phyloP scores from a whole-genome alignment of 495 filamentous ascomycete genomes.

The Amphirosellinia nigrospora region DNA sequence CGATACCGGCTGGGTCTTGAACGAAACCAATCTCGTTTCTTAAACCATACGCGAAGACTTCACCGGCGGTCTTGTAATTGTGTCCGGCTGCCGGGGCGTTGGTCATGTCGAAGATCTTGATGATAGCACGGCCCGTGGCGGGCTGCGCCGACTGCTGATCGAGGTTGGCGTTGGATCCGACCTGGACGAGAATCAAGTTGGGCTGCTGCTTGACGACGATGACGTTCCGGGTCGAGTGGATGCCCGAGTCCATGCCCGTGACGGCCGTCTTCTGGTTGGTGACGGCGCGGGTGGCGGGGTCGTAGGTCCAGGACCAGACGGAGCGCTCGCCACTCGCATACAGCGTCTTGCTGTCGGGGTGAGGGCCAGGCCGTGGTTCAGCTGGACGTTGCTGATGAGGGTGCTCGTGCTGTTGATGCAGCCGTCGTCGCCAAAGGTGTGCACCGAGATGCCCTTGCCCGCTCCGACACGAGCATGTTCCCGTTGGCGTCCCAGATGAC shows the following conservation, averaged over 20 bases:
- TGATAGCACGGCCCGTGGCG: conserved; percentile 61
- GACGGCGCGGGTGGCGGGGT: conserved; percentile 51
- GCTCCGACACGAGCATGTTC: conserved; percentile 65
- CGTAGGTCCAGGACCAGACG: conserved; percentile 66
- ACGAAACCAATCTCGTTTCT: conserved; percentile 71
- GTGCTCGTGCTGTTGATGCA: conserved; percentile 48
- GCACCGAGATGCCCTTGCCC: conserved; percentile 57
- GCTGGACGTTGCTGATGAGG: conserved; percentile 46
- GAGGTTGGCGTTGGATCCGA: conserved; percentile 66
- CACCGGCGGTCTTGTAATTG: conserved; percentile 60
- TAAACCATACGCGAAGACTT: conserved; percentile 68
- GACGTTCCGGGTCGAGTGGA: conserved; percentile 67
- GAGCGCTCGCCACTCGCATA: conserved; percentile 66
- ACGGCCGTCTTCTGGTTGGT: conserved; percentile 56
- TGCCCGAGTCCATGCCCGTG: conserved; percentile 60
- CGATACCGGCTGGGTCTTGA: conserved; percentile 63
- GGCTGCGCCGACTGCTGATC: conserved; percentile 56
- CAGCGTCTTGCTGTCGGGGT: conserved; percentile 66
- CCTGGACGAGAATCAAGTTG: conserved; percentile 60
- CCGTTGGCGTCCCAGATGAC: conserved; percentile 67
- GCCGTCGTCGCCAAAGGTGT: conserved; percentile 59
- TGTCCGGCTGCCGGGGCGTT: conserved; percentile 45
- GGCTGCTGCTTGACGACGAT: conserved; percentile 59
- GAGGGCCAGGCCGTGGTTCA: conserved; percentile 74
- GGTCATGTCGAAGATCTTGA: conserved; percentile 66